Evolutionary conservation across 192 early-diverging fungal genomes (phyloP), one percentile per base, ranked within the genome.

Genomic region (Coemansia sp.): DNA sequence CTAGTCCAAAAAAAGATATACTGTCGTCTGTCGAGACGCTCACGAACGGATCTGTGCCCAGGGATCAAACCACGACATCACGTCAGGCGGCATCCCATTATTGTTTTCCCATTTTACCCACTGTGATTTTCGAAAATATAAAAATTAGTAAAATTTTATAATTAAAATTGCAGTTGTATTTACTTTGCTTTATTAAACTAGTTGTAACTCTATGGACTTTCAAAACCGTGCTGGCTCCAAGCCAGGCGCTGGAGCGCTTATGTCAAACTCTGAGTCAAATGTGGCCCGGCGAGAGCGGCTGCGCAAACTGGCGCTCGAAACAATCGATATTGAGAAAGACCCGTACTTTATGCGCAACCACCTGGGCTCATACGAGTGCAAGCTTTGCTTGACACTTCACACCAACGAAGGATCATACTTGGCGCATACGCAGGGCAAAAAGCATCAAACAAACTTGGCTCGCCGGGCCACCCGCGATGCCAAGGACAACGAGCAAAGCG

Each of bases 331-430:
- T 44, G 86, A 91, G 53, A 97, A 92, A 64, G 96, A 98, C 72
- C 96, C 96, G 25, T 98, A 98, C 68, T 93, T 98, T 71, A 94
- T 97, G 92, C 90, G 93, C 84, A 91, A 93, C 81, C 87, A 96
- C 58, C 69, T 89, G 38, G 88, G 89, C 4, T 90, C 86, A 3
- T 88, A 89, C 71, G 90, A 92, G 63, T 92, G 90, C 74, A 91
- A 90, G 72, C 80, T 92, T 12, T 93, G 91, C 68, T 70, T 93
- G 24, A 93, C 92, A 5, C 79, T 92, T 12, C 92, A 93, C 74
- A 92, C 85, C 54, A 92, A 96, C 70, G 96, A 98, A 66, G 96
- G 95, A 2, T 91, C 89, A 1, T 98, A 98, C 71, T 81, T 98
- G 17, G 93, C 95, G 2, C 96, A 98, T 63, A 97, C 96, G 7